phyloP scores from a whole-genome alignment of 768 basidiomycete genomes.

The Lactifluus piperatus region DNA sequence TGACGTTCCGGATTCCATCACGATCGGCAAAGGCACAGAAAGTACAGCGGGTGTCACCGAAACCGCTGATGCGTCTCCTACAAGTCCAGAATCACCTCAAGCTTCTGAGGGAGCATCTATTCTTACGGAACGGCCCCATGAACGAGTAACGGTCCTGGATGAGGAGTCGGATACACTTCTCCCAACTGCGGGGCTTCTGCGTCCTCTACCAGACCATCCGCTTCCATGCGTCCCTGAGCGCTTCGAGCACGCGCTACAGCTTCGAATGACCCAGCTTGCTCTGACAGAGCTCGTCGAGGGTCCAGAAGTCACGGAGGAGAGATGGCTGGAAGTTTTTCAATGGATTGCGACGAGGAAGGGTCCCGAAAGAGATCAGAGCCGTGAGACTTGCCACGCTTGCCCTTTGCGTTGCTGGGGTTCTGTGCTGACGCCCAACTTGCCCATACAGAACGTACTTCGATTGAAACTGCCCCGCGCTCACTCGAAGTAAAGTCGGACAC shows the following conservation, averaged over 20 bases:
- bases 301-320: slow-evolving; percentile 68
- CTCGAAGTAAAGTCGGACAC: slow-evolving; percentile 10
- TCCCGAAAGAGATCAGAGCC: slow-evolving; percentile 17
- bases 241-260: slow-evolving; percentile 73
- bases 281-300: slow-evolving; percentile 80
- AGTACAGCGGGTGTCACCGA: background rate
- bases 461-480: slow-evolving; percentile 13
- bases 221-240: slow-evolving; percentile 43
- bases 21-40: background rate
- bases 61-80: background rate
- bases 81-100: background rate
- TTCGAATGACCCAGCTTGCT: slow-evolving; percentile 79
- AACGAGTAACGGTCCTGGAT: slow-evolving; percentile 25
- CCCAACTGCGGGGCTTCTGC: slow-evolving; percentile 35
- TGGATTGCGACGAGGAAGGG: slow-evolving; percentile 69
- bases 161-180: slow-evolving; percentile 30
- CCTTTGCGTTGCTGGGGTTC: background rate
- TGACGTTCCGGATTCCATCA: slow-evolving; percentile 1
- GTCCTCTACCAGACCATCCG: slow-evolving; percentile 40
- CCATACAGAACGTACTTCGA: slow-evolving; percentile 13
- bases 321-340: slow-evolving; percentile 77
- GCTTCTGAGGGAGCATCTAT: slow-evolving; percentile 6
- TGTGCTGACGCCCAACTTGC: background rate
- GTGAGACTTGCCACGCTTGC: slow-evolving; percentile 1
- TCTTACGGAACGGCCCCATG: background rate